Evolutionary conservation across 257 asterid species (phyloP), one percentile per base, ranked within the genome.

Genomic region (Avicennia marina): DNA sequence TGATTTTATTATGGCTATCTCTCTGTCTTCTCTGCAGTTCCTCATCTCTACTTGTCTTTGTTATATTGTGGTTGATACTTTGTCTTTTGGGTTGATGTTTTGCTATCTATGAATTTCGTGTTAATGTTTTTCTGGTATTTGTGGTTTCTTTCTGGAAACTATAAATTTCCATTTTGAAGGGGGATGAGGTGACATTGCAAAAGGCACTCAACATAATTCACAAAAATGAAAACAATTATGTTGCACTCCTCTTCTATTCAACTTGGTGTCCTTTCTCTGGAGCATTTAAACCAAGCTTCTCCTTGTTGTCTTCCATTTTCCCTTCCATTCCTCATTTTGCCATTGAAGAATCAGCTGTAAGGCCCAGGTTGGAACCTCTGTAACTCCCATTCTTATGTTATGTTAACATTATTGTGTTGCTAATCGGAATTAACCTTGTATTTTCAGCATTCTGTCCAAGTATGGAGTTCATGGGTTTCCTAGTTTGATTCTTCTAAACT

Each of bases 381-480:
- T 62, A 55, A 54, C 29, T 56, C 59, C 42, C 57, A 13, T 16
- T 49, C 19, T 24, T 33, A 32, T 52, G 52, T 47, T 40, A 52
- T 53, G 11, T 63, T 33, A n/a, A 39, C 62, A 53, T 42, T 46
- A 24, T 15, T 26, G 52, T 53, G 32, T 46, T 66, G 60, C 56
- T 42, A 36, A 56, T 34, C 53, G 67, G 34, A 51, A 56, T 46
- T 71, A 13, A 51, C 31, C 3, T 17, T 56, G 4, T 57, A 25
- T 70, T 79, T 64, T 72, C 94, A 93, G 99, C 84, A 79, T 84
- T 72, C 81, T 93, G 52, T 84, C 99, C 1, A 93, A 89, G 73
- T 93, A 86, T 69, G 99, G 96, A 69, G 95, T 89, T 65, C 94
- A 86, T 27, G 97, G 99, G 32, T 89, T 86, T 69, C 99, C 99